Percentiles rank a stretch among this genome's conserved stretches.
phyloP scores from a whole-genome alignment of 306 rosid genomes.

The Spatholobus suberectus region DNA sequence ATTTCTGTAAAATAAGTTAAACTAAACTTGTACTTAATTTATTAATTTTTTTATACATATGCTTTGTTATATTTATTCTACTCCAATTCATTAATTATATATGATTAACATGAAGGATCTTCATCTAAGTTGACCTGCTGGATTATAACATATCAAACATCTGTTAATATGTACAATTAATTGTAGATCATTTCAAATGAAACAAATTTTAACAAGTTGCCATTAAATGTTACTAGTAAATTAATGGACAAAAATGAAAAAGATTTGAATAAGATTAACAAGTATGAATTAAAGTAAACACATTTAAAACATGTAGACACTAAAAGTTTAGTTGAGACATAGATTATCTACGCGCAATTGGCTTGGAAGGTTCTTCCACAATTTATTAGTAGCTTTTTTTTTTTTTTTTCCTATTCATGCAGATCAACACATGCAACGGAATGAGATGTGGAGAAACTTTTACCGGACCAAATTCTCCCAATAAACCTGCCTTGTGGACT shows the following conservation, averaged over 20 bases:
- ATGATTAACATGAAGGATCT: not conserved
- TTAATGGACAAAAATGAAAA: too few relatives aligned
- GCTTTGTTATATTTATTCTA: not conserved
- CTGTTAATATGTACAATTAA: not conserved
- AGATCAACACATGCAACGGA: conserved; percentile 88
- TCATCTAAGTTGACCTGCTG: not conserved
- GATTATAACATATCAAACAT: not conserved
- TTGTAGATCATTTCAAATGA: not conserved
- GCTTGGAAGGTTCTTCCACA: not conserved
- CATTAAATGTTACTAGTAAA: not conserved
- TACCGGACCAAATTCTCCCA: conserved; percentile 75
- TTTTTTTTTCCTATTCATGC: not conserved
- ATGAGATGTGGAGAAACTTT: conserved; percentile 78
- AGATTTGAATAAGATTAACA: not conserved
- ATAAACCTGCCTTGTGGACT: conserved; percentile 76
- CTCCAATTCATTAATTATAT: not conserved
- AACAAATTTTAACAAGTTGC: not conserved
- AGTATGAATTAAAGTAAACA: not conserved
- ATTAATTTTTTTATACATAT: too few relatives aligned
- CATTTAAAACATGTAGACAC: not conserved
- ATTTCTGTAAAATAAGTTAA: too few relatives aligned
- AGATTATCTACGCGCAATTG: not conserved
- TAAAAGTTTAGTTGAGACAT: not conserved
- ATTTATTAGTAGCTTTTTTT: not conserved
- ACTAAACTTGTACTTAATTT: too few relatives aligned